Conservation (phyloP, 2,329 filamentous ascomycete genomes). For the Alternaria infectoria region DNA sequence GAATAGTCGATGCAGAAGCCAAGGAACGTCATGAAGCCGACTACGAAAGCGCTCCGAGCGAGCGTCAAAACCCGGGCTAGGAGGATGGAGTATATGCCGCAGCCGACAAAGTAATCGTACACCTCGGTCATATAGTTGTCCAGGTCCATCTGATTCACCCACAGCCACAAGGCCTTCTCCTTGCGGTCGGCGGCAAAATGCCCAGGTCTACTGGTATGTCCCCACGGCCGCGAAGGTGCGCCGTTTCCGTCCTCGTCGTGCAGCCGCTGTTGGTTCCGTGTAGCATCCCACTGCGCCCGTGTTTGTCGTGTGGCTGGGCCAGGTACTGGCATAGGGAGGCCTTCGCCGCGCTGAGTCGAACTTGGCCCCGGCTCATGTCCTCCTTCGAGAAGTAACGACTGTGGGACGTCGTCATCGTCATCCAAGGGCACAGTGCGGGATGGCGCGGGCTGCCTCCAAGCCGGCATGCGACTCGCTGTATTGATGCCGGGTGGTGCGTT, state of each 20-base stretch:
- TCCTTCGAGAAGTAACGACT: slow-evolving; percentile 66
- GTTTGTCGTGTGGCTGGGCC: slow-evolving; percentile 53
- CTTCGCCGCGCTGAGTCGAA: slow-evolving; percentile 28
- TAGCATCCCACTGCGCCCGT: slow-evolving; percentile 59
- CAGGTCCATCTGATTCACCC: slow-evolving; percentile 88
- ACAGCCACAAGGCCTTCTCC: slow-evolving; percentile 87
- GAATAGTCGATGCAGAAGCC: slow-evolving; percentile 85
- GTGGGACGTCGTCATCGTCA: slow-evolving; percentile 62
- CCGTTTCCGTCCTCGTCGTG: slow-evolving; percentile 40
- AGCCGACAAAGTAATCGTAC: slow-evolving; percentile 83
- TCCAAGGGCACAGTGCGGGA: slow-evolving; percentile 44
- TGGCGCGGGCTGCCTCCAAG: slow-evolving; percentile 45
- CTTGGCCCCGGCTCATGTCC: slow-evolving; percentile 44
- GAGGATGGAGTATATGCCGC: slow-evolving; percentile 85
- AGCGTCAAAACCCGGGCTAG: slow-evolving; percentile 74
- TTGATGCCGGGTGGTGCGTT: slow-evolving; percentile 36
- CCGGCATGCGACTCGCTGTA: slow-evolving; percentile 38
- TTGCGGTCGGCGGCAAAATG: slow-evolving; percentile 60
- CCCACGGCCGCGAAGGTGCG: slow-evolving; percentile 29
- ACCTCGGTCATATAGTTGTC: slow-evolving; percentile 86
- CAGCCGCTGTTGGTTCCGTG: slow-evolving; percentile 54
- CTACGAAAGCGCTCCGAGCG: slow-evolving; percentile 81
- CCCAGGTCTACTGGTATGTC: slow-evolving; percentile 27
- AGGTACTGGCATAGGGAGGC: slow-evolving; percentile 51
- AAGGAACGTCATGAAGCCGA: slow-evolving; percentile 81